Evolutionary conservation across 2,329 filamentous ascomycete species (phyloP), one percentile per base, ranked within the genome.

Genomic region (Hymenoscyphus occultus): DNA sequence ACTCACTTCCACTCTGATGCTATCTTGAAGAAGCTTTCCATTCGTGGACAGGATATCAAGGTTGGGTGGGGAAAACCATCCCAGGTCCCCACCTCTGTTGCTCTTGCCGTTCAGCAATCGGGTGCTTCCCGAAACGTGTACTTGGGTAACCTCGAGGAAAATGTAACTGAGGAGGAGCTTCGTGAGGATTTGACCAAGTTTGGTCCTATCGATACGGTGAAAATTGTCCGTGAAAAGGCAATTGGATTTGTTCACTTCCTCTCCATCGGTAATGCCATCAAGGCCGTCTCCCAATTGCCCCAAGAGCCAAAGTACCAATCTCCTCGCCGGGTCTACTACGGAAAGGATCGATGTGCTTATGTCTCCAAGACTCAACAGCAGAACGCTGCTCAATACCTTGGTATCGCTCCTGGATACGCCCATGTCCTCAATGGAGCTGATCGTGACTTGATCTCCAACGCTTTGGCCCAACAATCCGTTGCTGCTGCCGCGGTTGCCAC

Each of bases 281-380:
- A 99, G 83, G 94, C 95, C 28, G 95, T 99, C 61, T 90, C 93
- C 13, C 94, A 98, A 78, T 87, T 99, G 66, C 95, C 95, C 12
- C 94, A 98, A 78, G 95, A 99, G 79, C 83, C 91, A 45, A 97
- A 97, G 80, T 99, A 95, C 95, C 93, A 97, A 78, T 86, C 93
- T 9, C 95, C 95, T 61, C 91, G 93, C 70, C 91, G 95, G 62
- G 95, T 99, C 12, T 98, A 97, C 84, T 99, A 99, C 74, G 95
- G 95, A 78, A 99, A 99, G 82, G 95, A 99, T 77, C 88, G 95
- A 68, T 99, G 95, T 75, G 95, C 95, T 19, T 99, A 99, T 74
- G 94, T 99, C 61, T 99, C 95, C 66, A 99, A 99, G 85, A 99
- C 95, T 0, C 95, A 99, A 80, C 95, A 99, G 81, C 95, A 99